Evolutionary conservation across 176 grass and related monocot genomes (phyloP), one percentile per base, ranked within the genome.

Genomic region (Avena insularis): DNA sequence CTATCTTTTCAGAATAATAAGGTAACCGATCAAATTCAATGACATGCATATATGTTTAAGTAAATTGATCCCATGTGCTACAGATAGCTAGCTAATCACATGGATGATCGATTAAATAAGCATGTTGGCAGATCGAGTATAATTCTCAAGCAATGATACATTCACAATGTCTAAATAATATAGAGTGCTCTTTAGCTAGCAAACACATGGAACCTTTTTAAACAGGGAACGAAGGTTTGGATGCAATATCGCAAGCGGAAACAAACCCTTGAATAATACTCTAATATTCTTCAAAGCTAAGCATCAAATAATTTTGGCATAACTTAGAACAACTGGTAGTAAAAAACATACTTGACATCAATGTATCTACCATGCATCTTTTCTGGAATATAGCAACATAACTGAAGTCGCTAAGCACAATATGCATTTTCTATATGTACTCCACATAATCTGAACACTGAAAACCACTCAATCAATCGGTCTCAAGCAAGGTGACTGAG

Each of bases 161-260:
- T 29, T 29, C 29, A 29, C 29, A 29, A 29, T 29, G 29, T 29
- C 29, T 29, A 29, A 29, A 29, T 29, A 29, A 29, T 29, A 29
- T 29, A 29, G 29, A 29, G 29, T 29, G 29, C 29, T 29, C 29
- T 29, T 29, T 29, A 29, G 29, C 29, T 29, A 82, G 83, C 55
- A 57, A 91, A 91, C 78, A 36, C 55, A 86, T 2, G 21, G 71
- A 78, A 14, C 82, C 84, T 83, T 87, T 79, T 65, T 33, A 54
- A 83, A 45, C 55, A 3, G 17, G 12, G 10, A 31, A 63, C 82
- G 78, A 88, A 59, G 11, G 77, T 49, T 71, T 77, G 16, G 69
- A 77, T 70, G 76, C 43, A 85, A 85, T 71, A 85, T 71, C 53
- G 29, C 71, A 85, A 62, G 53, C 16, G 8, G 31, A 64, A 72